Evolutionary conservation across 768 basidiomycete species (phyloP).

Genomic region (Candolleomyces eurysporus): DNA sequence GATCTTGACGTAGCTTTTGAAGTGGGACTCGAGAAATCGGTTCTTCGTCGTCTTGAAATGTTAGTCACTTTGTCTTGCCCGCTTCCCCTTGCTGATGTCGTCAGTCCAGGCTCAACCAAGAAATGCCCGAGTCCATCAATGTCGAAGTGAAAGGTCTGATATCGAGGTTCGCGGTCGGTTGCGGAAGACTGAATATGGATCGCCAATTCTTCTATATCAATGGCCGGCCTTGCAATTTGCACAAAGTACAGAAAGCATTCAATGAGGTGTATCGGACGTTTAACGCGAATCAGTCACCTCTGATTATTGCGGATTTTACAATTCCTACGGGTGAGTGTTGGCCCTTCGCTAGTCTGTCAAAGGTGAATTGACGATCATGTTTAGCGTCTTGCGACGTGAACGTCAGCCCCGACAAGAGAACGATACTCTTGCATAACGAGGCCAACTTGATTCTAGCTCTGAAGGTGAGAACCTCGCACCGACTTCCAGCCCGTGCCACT

Average conservation of each 20-base stretch:
- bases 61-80: slow-evolving; percentile 8
- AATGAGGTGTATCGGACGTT: slow-evolving; percentile 93
- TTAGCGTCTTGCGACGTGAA: slow-evolving; percentile 87
- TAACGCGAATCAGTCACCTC: slow-evolving; percentile 67
- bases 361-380: not conserved
- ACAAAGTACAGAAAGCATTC: slow-evolving; percentile 83
- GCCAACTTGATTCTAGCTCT: slow-evolving; percentile 72
- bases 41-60: slow-evolving; percentile 36
- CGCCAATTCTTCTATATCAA: slow-evolving; percentile 94
- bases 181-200: slow-evolving; percentile 77
- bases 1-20: slow-evolving; percentile 70
- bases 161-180: slow-evolving; percentile 75
- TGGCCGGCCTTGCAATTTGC: slow-evolving; percentile 79
- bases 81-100: not conserved
- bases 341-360: not conserved
- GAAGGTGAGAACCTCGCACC: slow-evolving; percentile 49
- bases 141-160: slow-evolving; percentile 75
- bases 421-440: slow-evolving; percentile 89
- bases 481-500: not conserved
- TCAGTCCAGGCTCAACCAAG: slow-evolving; percentile 16
- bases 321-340: slow-evolving; percentile 59
- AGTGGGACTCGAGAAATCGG: slow-evolving; percentile 62
- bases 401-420: slow-evolving; percentile 95
- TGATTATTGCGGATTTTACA: slow-evolving; percentile 80
- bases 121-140: slow-evolving; percentile 22